Percentiles rank a stretch among this genome's conserved stretches.
These are phyloP conservation scores for Aspergillus tubingensis DNA, from an alignment of 2,329 filamentous ascomycete species.

Conservation along the genomic window DNA sequence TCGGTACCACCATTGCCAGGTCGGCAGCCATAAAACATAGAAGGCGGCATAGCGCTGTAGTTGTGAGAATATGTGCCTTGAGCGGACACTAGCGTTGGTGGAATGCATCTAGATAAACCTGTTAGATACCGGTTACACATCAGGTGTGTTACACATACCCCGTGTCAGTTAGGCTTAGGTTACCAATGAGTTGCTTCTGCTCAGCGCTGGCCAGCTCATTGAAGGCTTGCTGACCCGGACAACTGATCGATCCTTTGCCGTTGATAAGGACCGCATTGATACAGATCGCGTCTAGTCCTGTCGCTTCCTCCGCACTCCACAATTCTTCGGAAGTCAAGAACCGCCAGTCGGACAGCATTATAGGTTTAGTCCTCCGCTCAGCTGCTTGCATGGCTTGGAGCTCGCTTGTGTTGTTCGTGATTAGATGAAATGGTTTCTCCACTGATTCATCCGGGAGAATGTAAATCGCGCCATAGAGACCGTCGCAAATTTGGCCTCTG, in stretches of 20 bases:
- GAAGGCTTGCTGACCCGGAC: slow-evolving; percentile 49
- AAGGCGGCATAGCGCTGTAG: slow-evolving; percentile 27
- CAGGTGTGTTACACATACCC: slow-evolving; percentile 13
- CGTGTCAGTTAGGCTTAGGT: slow-evolving; percentile 22
- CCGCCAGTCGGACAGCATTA: slow-evolving; percentile 59
- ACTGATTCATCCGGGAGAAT: slow-evolving; percentile 44
- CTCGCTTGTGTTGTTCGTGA: slow-evolving; percentile 42
- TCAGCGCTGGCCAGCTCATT: slow-evolving; percentile 33
- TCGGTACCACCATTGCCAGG: slow-evolving; percentile 49
- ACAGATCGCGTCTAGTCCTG: slow-evolving; percentile 51
- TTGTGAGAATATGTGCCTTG: slow-evolving; percentile 23
- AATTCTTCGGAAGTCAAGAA: slow-evolving; percentile 54
- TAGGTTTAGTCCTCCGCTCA: slow-evolving; percentile 47
- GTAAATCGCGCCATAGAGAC: slow-evolving; percentile 58
- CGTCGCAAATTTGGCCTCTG: slow-evolving; percentile 59
- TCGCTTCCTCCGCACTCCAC: slow-evolving; percentile 26
- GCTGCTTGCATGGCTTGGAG: slow-evolving; percentile 51
- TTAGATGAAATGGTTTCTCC: slow-evolving; percentile 52
- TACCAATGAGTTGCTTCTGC: slow-evolving; percentile 15
- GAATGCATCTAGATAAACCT: slow-evolving; percentile 18
- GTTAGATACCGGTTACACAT: background rate
- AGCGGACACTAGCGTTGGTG: slow-evolving; percentile 15
- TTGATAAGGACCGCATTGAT: slow-evolving; percentile 63
- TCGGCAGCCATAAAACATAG: slow-evolving; percentile 44
- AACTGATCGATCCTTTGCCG: slow-evolving; percentile 58